phyloP scores from a whole-genome alignment of 306 rosid species.

The Casuarina glauca region DNA sequence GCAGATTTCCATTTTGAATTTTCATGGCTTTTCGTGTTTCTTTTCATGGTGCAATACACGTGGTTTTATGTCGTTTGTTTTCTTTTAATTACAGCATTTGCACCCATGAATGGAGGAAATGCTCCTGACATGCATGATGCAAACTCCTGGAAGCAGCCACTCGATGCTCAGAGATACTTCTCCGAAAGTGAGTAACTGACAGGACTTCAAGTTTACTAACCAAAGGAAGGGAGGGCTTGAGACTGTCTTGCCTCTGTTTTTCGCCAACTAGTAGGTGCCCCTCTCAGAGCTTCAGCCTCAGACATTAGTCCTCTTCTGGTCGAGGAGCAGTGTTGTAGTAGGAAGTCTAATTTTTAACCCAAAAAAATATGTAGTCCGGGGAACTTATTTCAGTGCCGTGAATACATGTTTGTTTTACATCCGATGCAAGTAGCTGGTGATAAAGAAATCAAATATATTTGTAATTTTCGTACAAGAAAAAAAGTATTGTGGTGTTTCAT shows the following conservation, averaged over 20 bases:
- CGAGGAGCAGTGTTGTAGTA: too few species aligned
- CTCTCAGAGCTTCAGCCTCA: neutral
- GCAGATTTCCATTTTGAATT: neutral
- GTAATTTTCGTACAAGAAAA: too few species aligned
- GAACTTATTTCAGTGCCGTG: too few species aligned
- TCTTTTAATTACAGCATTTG: conserved; percentile 69
- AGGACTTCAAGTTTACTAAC: neutral
- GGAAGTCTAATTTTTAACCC: too few species aligned
- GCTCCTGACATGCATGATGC: conserved; percentile 35
- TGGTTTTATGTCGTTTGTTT: conserved; percentile 4
- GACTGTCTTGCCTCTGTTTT: conserved; percentile 18
- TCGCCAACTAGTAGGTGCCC: neutral
- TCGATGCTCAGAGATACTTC: conserved; percentile 63
- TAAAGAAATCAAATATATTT: too few species aligned
- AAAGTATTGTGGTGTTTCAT: too few species aligned
- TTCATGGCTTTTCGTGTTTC: neutral
- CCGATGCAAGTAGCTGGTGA: too few species aligned
- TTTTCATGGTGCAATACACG: conserved; percentile 17
- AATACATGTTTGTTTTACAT: too few species aligned
- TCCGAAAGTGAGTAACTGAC: conserved; percentile 45
- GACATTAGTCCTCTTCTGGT: too few species aligned
- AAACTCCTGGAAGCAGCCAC: conserved; percentile 46
- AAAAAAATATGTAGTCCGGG: too few species aligned
- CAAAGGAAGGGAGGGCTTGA: neutral
- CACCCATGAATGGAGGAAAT: conserved; percentile 63